A percentile compares a stretch with the other conserved stretches of the same genome.
Evolutionary conservation across 129 eudicot genomes (phyloP).

Genomic region (Centella asiatica): DNA sequence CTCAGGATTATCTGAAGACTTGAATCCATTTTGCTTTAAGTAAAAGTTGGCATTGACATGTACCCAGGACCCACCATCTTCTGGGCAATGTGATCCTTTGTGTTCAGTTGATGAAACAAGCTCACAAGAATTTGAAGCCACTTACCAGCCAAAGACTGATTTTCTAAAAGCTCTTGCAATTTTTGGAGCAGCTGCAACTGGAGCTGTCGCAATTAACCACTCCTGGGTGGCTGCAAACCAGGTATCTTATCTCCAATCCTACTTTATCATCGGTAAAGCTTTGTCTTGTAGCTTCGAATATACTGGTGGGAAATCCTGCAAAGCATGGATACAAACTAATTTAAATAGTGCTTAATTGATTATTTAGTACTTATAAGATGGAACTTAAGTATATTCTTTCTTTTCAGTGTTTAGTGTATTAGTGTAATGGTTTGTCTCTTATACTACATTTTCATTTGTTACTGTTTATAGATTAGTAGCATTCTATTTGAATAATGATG

Average conservation of each 20-base stretch:
- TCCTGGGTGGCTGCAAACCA: conserved; percentile 98
- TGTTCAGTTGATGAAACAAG: conserved; percentile 94
- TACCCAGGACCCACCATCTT: conserved; percentile 45
- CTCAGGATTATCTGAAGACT: neutral
- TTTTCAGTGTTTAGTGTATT: no score
- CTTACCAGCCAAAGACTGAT: conserved; percentile 88
- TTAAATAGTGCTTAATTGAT: no score
- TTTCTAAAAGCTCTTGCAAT: conserved; percentile 82
- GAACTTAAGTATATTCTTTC: no score
- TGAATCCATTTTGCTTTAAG: neutral
- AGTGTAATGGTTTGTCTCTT: no score
- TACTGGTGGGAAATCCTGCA: no score
- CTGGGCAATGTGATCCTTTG: conserved; percentile 93
- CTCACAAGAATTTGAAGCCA: conserved; percentile 64
- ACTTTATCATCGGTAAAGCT: conserved; percentile 1
- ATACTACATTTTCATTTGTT: no score
- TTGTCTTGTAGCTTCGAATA: neutral
- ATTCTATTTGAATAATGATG: no score
- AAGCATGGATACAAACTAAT: no score
- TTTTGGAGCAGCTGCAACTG: conserved; percentile 84
- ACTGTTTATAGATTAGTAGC: no score
- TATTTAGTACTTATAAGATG: no score
- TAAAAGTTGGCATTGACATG: neutral
- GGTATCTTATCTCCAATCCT: conserved; percentile 30
- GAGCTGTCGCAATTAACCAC: conserved; percentile 85